These are phyloP conservation scores for Coccomyxa subellipsoidea DNA, from an alignment of 163 green algal species.

Conservation along the genomic window DNA sequence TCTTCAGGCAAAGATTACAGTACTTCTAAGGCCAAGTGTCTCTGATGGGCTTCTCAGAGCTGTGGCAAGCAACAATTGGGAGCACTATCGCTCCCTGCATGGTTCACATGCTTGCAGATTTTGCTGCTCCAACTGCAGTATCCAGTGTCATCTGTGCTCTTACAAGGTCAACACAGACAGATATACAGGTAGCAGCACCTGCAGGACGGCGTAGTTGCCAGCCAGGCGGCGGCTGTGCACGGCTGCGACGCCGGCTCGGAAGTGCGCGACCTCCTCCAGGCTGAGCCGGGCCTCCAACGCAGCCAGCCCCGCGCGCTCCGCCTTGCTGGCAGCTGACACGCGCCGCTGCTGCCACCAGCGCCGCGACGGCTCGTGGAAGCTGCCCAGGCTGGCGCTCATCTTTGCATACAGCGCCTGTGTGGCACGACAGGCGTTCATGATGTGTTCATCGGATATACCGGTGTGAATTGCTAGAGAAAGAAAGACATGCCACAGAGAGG, in stretches of 20 bases:
- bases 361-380: slow-evolving; percentile 31
- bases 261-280: slow-evolving; percentile 53
- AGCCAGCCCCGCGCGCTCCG: slow-evolving; percentile 16
- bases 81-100: no score
- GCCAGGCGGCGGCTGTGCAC: slow-evolving; percentile 6
- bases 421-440: neutral
- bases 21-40: no score
- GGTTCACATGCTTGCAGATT: no score
- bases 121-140: no score
- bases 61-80: no score
- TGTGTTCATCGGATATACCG: neutral
- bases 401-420: slow-evolving; percentile 34
- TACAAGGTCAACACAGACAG: no score
- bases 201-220: neutral
- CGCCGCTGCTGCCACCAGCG: slow-evolving; percentile 38
- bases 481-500: no score
- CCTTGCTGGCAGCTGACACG: neutral
- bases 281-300: slow-evolving; percentile 34
- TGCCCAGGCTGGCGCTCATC: neutral
- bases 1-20: no score
- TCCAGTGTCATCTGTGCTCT: no score
- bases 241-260: slow-evolving; percentile 20
- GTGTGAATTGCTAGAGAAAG: no score
- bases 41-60: no score
- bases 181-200: no score